Percentiles rank a stretch among this genome's conserved stretches.
Evolutionary conservation across 148 eudicot genomes (phyloP).

Genomic region (Drosera capensis): DNA sequence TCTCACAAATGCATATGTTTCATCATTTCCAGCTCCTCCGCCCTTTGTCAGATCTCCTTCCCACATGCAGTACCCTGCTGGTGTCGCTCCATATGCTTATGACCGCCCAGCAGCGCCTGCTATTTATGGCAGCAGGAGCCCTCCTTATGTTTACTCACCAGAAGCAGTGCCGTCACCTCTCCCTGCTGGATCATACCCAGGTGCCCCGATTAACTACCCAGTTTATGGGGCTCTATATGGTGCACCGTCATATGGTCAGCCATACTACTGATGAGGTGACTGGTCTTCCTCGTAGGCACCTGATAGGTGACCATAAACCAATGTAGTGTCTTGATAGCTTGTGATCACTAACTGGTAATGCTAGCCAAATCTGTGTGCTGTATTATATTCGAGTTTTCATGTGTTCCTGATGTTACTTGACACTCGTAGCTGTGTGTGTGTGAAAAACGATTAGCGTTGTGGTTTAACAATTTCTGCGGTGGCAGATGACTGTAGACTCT

Average conservation of each 20-base stretch:
- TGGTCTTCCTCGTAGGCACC: too few species aligned
- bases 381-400: too few species aligned
- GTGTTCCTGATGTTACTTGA: too few species aligned
- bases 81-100: conserved; percentile 36
- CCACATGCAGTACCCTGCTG: conserved; percentile 53
- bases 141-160: conserved; percentile 65
- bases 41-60: conserved; percentile 56
- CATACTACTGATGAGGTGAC: conserved; percentile 73
- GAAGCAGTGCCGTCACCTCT: conserved; percentile 40
- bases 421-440: too few species aligned
- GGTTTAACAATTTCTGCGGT: too few species aligned
- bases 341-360: too few species aligned
- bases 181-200: conserved; percentile 51
- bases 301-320: too few species aligned
- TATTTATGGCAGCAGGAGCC: conserved; percentile 55
- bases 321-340: too few species aligned
- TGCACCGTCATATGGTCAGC: conserved; percentile 66
- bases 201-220: conserved; percentile 47
- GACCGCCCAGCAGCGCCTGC: conserved; percentile 21
- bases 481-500: too few species aligned
- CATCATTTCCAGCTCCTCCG: conserved; percentile 66
- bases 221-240: conserved; percentile 23
- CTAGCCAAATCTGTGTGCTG: too few species aligned
- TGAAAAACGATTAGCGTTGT: too few species aligned
- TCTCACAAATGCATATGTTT: conserved; percentile 73